Conservation (phyloP, 257 asterid genomes). For the Solanum tarijense region DNA sequence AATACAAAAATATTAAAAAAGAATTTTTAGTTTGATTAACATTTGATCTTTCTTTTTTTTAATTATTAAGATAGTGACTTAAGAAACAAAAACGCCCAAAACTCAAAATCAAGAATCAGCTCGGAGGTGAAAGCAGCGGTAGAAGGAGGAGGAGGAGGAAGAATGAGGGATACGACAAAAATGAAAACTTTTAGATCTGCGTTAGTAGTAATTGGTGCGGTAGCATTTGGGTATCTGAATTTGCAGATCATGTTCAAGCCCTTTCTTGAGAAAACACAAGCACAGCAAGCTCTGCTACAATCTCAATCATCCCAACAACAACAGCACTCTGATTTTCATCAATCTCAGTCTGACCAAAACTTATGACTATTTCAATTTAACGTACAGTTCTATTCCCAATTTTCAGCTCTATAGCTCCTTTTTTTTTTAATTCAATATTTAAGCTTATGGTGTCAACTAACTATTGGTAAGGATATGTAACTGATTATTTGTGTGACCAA, state of each 20-base stretch:
- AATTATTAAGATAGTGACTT: neutral
- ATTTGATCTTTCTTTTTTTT: too few relatives aligned
- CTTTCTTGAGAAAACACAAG: constrained; percentile 60
- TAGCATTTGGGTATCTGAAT: constrained; percentile 75
- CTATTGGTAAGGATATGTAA: neutral
- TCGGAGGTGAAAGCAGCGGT: neutral
- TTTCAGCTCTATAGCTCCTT: neutral
- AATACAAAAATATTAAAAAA: neutral
- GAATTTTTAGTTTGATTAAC: neutral
- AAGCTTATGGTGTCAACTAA: neutral
- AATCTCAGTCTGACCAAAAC: neutral
- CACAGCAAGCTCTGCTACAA: constrained; percentile 27
- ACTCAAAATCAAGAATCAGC: neutral
- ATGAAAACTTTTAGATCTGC: constrained; percentile 70
- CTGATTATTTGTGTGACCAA: neutral
- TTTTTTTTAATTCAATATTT: neutral
- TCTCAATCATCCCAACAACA: constrained; percentile 10
- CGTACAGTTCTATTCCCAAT: neutral
- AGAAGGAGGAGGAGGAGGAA: neutral
- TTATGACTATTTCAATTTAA: neutral
- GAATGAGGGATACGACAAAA: constrained; percentile 48
- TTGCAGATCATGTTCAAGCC: constrained; percentile 77
- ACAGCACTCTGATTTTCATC: neutral
- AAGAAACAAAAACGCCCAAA: neutral
- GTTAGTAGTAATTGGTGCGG: constrained; percentile 58